Conservation (phyloP, 805 yeast genomes). For the Millerozyma miso region DNA sequence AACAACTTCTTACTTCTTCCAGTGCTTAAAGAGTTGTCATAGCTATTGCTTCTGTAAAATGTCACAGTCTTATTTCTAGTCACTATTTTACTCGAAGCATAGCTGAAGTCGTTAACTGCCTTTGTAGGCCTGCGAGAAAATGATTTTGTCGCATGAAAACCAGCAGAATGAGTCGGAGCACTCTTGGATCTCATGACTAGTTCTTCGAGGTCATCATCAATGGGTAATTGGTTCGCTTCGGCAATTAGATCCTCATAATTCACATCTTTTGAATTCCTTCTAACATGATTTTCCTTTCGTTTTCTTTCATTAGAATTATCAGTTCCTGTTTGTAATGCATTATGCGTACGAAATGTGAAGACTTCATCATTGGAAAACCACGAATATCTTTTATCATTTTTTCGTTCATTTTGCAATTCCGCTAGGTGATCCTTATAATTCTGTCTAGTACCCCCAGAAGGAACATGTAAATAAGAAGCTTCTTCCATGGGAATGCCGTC, state of each 20-base stretch:
- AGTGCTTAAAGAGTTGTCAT: conserved; percentile 11
- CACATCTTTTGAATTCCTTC: neutral
- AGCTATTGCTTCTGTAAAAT: conserved; percentile 28
- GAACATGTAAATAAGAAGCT: neutral
- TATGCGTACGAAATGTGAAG: conserved; percentile 8
- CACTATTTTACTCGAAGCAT: conserved; percentile 30
- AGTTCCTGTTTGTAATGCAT: neutral
- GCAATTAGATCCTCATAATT: conserved; percentile 25
- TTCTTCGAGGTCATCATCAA: conserved; percentile 36
- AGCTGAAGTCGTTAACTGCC: conserved; percentile 18
- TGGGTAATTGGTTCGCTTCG: conserved; percentile 33
- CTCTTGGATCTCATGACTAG: conserved; percentile 6
- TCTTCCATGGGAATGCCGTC: neutral
- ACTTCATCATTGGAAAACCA: conserved; percentile 29
- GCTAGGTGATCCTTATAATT: neutral
- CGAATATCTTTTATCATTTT: conserved; percentile 18
- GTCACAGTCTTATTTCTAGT: conserved; percentile 39
- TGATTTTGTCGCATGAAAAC: conserved; percentile 33
- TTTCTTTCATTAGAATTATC: neutral
- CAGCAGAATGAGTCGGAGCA: conserved; percentile 1
- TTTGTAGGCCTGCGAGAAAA: conserved; percentile 35
- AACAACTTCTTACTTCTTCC: conserved; percentile 14
- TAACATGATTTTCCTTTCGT: neutral
- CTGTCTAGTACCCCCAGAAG: neutral
- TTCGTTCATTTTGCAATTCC: neutral